These are phyloP conservation scores for Parsonsia alboflavescens DNA, from an alignment of 257 asterid genomes.

Conservation along the genomic window DNA sequence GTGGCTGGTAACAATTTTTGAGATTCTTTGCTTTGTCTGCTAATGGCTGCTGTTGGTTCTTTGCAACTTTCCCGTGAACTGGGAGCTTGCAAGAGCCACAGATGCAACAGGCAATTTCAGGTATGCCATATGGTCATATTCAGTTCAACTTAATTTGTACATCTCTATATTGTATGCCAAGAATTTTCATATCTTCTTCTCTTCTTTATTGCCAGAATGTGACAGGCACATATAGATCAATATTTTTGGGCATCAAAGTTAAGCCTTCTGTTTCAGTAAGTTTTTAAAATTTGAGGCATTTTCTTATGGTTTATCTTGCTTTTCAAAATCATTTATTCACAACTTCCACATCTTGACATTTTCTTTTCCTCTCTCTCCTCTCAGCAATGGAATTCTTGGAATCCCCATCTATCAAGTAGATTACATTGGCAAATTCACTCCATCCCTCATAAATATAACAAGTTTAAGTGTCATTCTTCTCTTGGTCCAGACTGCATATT, in stretches of 20 bases:
- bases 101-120: constrained; percentile 36
- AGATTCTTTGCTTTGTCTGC: constrained; percentile 16
- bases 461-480: constrained; percentile 59
- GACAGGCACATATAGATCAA: constrained; percentile 33
- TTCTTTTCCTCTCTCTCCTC: constrained; percentile 21
- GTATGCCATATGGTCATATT: constrained; percentile 9
- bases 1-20: constrained; percentile 13
- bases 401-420: constrained; percentile 42
- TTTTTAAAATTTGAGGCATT: constrained; percentile 10
- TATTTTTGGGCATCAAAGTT: constrained; percentile 30
- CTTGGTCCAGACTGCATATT: constrained; percentile 46
- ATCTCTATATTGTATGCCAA: background rate
- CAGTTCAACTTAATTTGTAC: background rate
- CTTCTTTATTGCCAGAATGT: constrained; percentile 39
- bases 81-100: constrained; percentile 57
- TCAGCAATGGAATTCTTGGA: constrained; percentile 62
- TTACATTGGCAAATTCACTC: constrained; percentile 35
- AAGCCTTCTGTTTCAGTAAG: constrained; percentile 52
- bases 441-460: constrained; percentile 35
- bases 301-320: background rate
- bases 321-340: background rate
- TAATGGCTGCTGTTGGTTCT: constrained; percentile 61
- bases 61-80: constrained; percentile 59
- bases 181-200: background rate
- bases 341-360: background rate